Percentiles rank a stretch among this genome's conserved stretches.
phyloP scores from a whole-genome alignment of 1,139 yeast species.

The Sugiyamaella sp. region DNA sequence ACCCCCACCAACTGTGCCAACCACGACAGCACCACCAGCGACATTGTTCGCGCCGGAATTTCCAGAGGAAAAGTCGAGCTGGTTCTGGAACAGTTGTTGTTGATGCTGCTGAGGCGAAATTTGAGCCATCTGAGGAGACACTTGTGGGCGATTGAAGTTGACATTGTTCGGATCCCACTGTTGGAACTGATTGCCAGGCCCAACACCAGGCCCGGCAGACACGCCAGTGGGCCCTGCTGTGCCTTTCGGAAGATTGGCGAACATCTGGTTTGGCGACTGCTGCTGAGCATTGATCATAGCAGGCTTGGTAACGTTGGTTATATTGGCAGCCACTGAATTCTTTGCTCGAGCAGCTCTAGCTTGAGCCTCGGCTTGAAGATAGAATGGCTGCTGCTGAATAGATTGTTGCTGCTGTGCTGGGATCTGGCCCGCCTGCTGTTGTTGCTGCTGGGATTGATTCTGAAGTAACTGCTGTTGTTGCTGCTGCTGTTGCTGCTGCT shows the following conservation, averaged over 20 bases:
- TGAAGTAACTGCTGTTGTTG: constrained; percentile 30
- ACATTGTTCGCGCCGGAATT: constrained; percentile 12
- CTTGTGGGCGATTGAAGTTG: constrained; percentile 18
- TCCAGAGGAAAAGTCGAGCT: constrained; percentile 24
- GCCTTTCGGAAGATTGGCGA: constrained; percentile 12
- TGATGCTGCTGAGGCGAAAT: constrained; percentile 25
- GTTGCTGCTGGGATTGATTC: constrained; percentile 20
- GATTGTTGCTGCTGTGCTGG: constrained; percentile 28
- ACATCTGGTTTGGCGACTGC: constrained; percentile 18
- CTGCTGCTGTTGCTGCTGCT: constrained; percentile 31
- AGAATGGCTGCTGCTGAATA: constrained; percentile 23
- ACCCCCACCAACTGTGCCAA: neutral
- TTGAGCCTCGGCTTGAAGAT: constrained; percentile 27
- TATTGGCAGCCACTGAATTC: constrained; percentile 27
- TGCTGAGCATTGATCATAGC: constrained; percentile 15
- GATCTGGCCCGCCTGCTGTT: constrained; percentile 9
- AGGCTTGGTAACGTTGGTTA: constrained; percentile 19
- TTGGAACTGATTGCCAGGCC: constrained; percentile 19
- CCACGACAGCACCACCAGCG: constrained; percentile 31
- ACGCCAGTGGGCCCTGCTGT: neutral
- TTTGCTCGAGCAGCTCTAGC: constrained; percentile 33
- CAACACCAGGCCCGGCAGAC: neutral
- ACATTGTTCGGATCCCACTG: constrained; percentile 24
- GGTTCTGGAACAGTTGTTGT: constrained; percentile 24
- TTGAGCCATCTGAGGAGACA: constrained; percentile 7